Evolutionary conservation across 345 rosid species (phyloP), one percentile per base, ranked within the genome.

Genomic region (Eucalyptus fibrosa): DNA sequence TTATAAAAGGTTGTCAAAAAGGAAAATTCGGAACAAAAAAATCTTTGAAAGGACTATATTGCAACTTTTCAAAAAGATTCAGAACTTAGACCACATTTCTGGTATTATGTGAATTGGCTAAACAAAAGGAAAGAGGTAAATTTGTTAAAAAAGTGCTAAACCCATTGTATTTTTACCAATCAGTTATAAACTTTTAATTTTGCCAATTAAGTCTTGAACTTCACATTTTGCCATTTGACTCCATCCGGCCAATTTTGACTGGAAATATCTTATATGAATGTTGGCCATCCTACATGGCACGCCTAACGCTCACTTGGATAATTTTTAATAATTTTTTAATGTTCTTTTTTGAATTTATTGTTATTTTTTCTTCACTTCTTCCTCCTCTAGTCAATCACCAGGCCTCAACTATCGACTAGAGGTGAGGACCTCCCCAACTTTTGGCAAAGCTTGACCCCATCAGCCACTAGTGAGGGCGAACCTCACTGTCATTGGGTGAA

Each of bases 191-290:
- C 0, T 50, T 50, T 50, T 51, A 51, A 51, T 51, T 18, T 51
- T 51, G 1, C 9, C 56, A 51, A 51, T 51, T 51, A 2, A 19
- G 4, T 53, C 10, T 0, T 53, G 7, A 53, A 19, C 4, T 5
- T 53, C 24, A 53, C 23, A 0, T 1, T 53, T 53, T 7, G 1
- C 10, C 56, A 0, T 19, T 53, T 19, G 4, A 53, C 1, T 53
- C 24, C 2, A 53, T 53, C 24, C 4, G 0, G 56, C 23, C 4
- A 53, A 53, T 53, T 53, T 53, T 3, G 56, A 53, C 4, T 0
- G 0, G 2, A 19, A 53, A 53, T 53, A 18, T 18, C 24, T 53
- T 7, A 53, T 19, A 53, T 53, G 56, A 24, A 53, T 53, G 23
- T 7, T 0, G 23, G 56, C 0, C 4, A 0, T 53, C 56, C 56